phyloP scores from a whole-genome alignment of 805 yeast species.

The Pichia scutulata region DNA sequence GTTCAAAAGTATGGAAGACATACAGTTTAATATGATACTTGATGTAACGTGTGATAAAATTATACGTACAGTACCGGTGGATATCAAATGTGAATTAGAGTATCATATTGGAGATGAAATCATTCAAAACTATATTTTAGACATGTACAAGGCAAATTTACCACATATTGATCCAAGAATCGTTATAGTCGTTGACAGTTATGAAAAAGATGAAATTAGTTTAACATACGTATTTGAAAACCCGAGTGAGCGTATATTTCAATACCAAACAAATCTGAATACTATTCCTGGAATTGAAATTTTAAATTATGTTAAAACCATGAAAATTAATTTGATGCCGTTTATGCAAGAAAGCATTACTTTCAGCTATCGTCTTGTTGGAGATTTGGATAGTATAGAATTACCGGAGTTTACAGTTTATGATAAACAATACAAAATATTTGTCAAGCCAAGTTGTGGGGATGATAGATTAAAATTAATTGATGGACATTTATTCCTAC shows the following conservation, averaged over 20 bases:
- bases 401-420: slow-evolving; percentile 60
- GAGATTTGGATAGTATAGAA: slow-evolving; percentile 10
- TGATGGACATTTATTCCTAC: slow-evolving; percentile 20
- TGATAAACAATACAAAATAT: slow-evolving; percentile 62
- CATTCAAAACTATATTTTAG: slow-evolving; percentile 27
- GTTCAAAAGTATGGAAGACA: background rate
- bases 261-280: slow-evolving; percentile 34
- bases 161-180: slow-evolving; percentile 69
- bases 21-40: background rate
- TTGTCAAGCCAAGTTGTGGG: slow-evolving; percentile 44
- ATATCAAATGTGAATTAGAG: slow-evolving; percentile 13
- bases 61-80: slow-evolving; percentile 17
- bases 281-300: slow-evolving; percentile 19
- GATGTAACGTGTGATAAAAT: slow-evolving; percentile 1
- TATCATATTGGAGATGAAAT: slow-evolving; percentile 12
- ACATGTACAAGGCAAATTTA: slow-evolving; percentile 43
- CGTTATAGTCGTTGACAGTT: slow-evolving; percentile 31
- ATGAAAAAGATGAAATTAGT: slow-evolving; percentile 18
- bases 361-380: slow-evolving; percentile 31
- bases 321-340: slow-evolving; percentile 51
- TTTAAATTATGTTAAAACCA: slow-evolving; percentile 23
- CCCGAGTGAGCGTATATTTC: slow-evolving; percentile 63
- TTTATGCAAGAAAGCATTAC: slow-evolving; percentile 41
- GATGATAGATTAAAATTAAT: slow-evolving; percentile 23
- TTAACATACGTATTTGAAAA: slow-evolving; percentile 57